phyloP scores from a whole-genome alignment of 495 filamentous ascomycete genomes.

The Neurospora sp. region DNA sequence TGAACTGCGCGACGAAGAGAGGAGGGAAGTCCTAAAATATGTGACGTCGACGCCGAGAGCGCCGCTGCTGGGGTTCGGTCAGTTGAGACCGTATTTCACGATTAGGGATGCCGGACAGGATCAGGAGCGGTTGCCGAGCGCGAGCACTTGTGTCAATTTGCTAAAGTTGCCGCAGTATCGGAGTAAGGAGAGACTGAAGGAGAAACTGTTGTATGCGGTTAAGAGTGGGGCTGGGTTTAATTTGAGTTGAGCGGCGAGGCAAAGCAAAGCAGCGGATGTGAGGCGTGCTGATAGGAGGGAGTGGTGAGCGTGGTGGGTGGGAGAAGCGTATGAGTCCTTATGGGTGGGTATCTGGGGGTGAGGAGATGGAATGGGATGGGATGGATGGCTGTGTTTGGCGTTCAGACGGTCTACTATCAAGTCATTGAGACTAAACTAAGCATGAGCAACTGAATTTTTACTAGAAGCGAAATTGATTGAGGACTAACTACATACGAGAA shows the following conservation, averaged over 20 bases:
- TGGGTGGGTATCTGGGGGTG: background rate
- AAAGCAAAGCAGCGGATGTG: background rate
- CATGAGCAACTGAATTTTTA: background rate
- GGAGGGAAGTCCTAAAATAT: constrained; percentile 84
- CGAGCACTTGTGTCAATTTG: constrained; percentile 94
- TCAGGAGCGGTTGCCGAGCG: constrained; percentile 72
- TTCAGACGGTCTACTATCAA: background rate
- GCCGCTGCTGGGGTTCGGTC: constrained; percentile 82
- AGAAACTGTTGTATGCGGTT: constrained; percentile 83
- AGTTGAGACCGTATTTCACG: constrained; percentile 76
- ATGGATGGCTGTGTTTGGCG: background rate
- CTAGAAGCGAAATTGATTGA: background rate
- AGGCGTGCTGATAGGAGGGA: too few species aligned
- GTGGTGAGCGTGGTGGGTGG: too few species aligned
- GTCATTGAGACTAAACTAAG: background rate
- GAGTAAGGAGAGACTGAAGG: constrained; percentile 49
- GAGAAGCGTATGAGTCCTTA: background rate
- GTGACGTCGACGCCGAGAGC: constrained; percentile 89
- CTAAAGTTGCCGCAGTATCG: constrained; percentile 84
- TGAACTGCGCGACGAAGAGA: constrained; percentile 58
- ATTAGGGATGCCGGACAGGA: constrained; percentile 82
- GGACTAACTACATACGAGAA: background rate
- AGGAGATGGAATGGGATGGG: background rate
- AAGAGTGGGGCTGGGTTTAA: constrained; percentile 93
- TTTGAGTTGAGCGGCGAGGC: constrained; percentile 46